Evolutionary conservation across 805 yeast genomes (phyloP).

Genomic region (Suhomyces prunicola): DNA sequence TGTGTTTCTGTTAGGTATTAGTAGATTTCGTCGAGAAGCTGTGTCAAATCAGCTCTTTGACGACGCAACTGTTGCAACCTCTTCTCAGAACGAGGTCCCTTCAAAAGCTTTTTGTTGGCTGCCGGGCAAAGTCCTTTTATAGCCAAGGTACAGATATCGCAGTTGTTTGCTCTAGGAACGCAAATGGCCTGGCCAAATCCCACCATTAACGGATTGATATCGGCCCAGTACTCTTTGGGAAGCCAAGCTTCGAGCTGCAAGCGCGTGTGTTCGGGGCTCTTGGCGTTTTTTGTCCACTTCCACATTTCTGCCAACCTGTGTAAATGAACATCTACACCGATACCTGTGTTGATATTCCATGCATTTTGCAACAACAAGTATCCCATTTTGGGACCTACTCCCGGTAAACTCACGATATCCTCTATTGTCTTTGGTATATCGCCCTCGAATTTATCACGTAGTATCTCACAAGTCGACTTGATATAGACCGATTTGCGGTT

Average conservation of each 20-base stretch:
- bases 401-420: conserved; percentile 70
- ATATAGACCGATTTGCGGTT: conserved; percentile 71
- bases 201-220: conserved; percentile 80
- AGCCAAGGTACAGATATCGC: conserved; percentile 67
- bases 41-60: conserved; percentile 33
- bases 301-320: conserved; percentile 77
- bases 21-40: conserved; percentile 7
- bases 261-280: conserved; percentile 77
- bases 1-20: no score
- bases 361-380: conserved; percentile 75
- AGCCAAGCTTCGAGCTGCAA: conserved; percentile 68
- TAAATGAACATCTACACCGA: conserved; percentile 94
- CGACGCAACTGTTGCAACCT: conserved; percentile 26
- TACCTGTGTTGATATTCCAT: conserved; percentile 73
- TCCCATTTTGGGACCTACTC: conserved; percentile 97
- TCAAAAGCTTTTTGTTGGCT: conserved; percentile 46
- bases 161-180: conserved; percentile 62
- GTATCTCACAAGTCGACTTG: conserved; percentile 54
- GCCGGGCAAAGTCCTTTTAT: conserved; percentile 54
- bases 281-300: conserved; percentile 62
- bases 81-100: conserved; percentile 20
- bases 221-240: conserved; percentile 72
- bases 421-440: conserved; percentile 73
- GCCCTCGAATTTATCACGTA: conserved; percentile 48
- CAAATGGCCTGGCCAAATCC: conserved; percentile 94